Conservation (phyloP, 208 protist genomes). For the Spongospora subterranea region DNA sequence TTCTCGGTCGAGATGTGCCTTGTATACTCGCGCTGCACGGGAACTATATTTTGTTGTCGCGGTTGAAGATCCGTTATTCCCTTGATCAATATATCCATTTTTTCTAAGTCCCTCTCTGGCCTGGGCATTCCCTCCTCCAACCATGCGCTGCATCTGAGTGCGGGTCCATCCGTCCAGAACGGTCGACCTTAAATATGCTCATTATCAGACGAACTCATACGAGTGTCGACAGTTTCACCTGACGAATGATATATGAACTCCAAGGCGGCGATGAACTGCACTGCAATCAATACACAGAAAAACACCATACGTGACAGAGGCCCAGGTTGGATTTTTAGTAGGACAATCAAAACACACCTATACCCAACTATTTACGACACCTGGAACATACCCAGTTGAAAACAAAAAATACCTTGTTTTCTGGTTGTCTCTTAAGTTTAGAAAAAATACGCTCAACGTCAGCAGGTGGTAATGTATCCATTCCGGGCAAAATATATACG, state of each 20-base stretch:
- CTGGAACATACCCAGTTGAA: not conserved
- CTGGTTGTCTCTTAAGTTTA: not conserved
- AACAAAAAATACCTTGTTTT: not conserved
- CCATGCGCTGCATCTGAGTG: slow-evolving; percentile 62
- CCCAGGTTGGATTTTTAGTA: slow-evolving; percentile 70
- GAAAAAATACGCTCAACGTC: not conserved
- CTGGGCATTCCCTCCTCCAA: slow-evolving; percentile 49
- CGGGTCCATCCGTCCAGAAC: slow-evolving; percentile 68
- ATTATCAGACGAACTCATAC: not conserved
- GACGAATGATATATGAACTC: slow-evolving; percentile 70
- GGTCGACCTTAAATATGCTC: slow-evolving; percentile 59
- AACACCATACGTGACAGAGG: slow-evolving; percentile 70
- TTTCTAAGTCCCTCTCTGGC: slow-evolving; percentile 58
- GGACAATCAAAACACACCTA: slow-evolving; percentile 70
- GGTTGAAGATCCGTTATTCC: not conserved
- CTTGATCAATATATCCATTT: slow-evolving; percentile 53
- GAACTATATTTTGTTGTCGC: slow-evolving; percentile 58
- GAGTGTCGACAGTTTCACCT: not conserved
- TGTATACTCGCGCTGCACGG: slow-evolving; percentile 57
- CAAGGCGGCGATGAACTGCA: slow-evolving; percentile 68
- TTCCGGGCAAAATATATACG: too few relatives aligned
- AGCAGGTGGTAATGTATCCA: not conserved
- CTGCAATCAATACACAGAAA: slow-evolving; percentile 71
- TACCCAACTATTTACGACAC: not conserved
- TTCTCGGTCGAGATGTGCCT: slow-evolving; percentile 60